phyloP scores from a whole-genome alignment of 805 yeast species.

The Myxozyma neglecta region DNA sequence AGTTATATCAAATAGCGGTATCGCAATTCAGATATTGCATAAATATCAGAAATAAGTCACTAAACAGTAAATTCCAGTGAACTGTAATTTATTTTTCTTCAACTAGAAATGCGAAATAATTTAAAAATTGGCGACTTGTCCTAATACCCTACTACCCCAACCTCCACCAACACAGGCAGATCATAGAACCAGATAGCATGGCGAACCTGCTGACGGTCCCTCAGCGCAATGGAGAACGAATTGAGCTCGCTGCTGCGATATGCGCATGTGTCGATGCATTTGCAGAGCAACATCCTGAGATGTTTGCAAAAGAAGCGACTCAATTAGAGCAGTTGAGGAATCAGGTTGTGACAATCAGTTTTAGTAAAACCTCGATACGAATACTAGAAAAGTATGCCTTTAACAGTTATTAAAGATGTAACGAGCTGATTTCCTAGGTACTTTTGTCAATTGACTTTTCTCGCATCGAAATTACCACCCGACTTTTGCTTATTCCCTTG shows the following conservation, averaged over 20 bases:
- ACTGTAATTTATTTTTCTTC: too few species aligned
- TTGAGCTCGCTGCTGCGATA: conserved; percentile 41
- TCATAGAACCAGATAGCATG: too few species aligned
- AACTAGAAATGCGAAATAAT: too few species aligned
- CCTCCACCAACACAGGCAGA: too few species aligned
- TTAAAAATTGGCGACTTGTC: too few species aligned
- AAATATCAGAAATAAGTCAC: too few species aligned
- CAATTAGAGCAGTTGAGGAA: conserved; percentile 48
- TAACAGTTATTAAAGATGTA: background rate
- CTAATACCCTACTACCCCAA: too few species aligned
- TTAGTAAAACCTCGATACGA: too few species aligned
- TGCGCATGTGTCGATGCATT: conserved; percentile 45
- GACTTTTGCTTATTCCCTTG: conserved; percentile 65
- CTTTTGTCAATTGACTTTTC: conserved; percentile 46
- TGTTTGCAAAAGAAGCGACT: conserved; percentile 40
- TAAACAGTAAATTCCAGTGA: too few species aligned
- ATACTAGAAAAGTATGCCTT: background rate
- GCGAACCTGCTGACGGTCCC: conserved; percentile 46
- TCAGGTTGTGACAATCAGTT: too few species aligned
- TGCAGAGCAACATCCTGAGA: conserved; percentile 42
- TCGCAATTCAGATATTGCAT: too few species aligned
- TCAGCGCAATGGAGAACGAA: conserved; percentile 41
- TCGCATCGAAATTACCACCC: conserved; percentile 61
- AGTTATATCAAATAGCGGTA: too few species aligned
- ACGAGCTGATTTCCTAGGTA: conserved; percentile 41